Conservation (phyloP, 768 basidiomycete species). For the Trametes elegans region DNA sequence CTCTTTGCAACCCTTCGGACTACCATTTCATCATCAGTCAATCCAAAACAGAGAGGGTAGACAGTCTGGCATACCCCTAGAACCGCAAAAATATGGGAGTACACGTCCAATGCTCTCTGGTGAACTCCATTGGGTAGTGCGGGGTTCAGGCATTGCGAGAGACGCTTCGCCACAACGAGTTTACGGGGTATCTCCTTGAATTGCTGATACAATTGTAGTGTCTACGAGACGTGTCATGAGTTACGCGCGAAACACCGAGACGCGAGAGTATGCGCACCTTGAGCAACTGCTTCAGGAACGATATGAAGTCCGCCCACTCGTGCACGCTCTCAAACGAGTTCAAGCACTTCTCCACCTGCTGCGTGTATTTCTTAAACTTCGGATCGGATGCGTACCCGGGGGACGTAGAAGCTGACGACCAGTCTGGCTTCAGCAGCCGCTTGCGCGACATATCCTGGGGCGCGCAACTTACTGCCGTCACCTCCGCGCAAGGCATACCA, state of each 20-base stretch:
- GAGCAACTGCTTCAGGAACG: constrained; percentile 90
- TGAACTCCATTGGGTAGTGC: constrained; percentile 96
- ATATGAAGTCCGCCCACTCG: constrained; percentile 99
- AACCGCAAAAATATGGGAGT: constrained; percentile 86
- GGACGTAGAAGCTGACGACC: constrained; percentile 42
- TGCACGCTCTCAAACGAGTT: constrained; percentile 93
- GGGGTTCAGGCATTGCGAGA: constrained; percentile 97
- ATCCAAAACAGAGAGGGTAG: no score
- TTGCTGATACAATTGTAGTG: constrained; percentile 88
- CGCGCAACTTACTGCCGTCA: constrained; percentile 18
- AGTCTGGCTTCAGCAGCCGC: neutral
- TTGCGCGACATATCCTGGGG: neutral
- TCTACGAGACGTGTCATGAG: constrained; percentile 43
- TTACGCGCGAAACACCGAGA: neutral
- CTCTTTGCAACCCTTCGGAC: constrained; percentile 84
- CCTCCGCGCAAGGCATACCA: constrained; percentile 18
- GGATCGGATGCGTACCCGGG: constrained; percentile 74
- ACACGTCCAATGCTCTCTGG: constrained; percentile 94
- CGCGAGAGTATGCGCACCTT: constrained; percentile 52
- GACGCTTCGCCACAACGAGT: constrained; percentile 88
- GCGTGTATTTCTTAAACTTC: constrained; percentile 91
- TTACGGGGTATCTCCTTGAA: constrained; percentile 97
- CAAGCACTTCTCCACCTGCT: constrained; percentile 90
- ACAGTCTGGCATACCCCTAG: constrained; percentile 66
- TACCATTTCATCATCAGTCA: no score